Evolutionary conservation across 345 rosid genomes (phyloP), one percentile per base, ranked within the genome.

Genomic region (Salix suchowensis): DNA sequence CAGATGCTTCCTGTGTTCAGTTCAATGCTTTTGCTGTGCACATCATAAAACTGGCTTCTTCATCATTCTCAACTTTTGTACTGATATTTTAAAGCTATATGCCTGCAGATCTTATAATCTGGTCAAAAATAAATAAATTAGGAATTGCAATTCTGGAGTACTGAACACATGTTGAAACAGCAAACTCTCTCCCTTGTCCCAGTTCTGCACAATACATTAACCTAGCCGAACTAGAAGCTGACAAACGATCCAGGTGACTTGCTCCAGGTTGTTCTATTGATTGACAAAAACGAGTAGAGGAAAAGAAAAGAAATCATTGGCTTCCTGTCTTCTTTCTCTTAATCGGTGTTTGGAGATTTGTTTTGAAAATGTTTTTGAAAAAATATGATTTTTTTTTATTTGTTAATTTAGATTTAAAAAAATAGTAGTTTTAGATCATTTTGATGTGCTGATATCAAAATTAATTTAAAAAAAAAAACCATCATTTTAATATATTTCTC

Each of bases 261-360:
- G 23, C 7, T 19, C 19, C 19, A 2, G 58, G 58, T 52, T 52
- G 58, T 6, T 52, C 58, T 52, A 9, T 52, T 52, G 21, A 52
- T 52, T 18, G 23, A 19, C 23, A 6, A 52, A 7, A 52, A 19
- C 2, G 15, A 19, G 3, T 52, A 18, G 23, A 6, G 10, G 58
- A 9, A 6, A 52, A 19, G 58, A 52, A 4, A 13, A 52, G 10
- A 52, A 18, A 52, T 52, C 7, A 52, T 19, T 0, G 7, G 58
- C n/a, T 52, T 0, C 18, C 9, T 19, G n/a, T 52, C n/a, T 18
- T 6, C n/a, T 19, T 19, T 52, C 0, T 19, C 58, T 16, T 50
- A 32, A 5, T 0, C 5, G 34, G 2, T 32, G 34, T 32, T 4
- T 32, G 34, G 2, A 0, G 4, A 32, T 32, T 0, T 2, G 0